These are phyloP conservation scores for Gymnopilus dilepis DNA, from an alignment of 768 basidiomycete genomes.

Conservation along the genomic window DNA sequence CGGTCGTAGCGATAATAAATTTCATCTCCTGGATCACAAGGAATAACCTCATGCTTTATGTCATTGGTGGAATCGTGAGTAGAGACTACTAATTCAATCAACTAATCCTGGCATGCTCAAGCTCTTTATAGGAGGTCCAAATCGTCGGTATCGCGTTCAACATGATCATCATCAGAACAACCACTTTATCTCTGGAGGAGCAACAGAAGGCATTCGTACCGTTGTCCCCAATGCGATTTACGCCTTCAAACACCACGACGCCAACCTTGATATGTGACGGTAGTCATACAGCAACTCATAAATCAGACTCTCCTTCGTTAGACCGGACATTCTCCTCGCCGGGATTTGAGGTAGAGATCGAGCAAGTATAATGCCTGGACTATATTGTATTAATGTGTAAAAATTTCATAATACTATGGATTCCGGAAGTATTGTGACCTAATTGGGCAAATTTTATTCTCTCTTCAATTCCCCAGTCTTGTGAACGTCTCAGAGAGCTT, in stretches of 20 bases:
- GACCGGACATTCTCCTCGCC: background rate
- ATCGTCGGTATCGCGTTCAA: slow-evolving; percentile 3
- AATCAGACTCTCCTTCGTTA: background rate
- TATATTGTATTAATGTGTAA: too few species aligned
- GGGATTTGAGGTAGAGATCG: too few species aligned
- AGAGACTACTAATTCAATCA: background rate
- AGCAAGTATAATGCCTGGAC: too few species aligned
- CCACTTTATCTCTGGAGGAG: background rate
- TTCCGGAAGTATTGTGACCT: too few species aligned
- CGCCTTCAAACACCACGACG: background rate
- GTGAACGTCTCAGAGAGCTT: too few species aligned
- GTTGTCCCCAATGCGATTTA: background rate
- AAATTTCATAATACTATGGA: too few species aligned
- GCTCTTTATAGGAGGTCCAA: background rate
- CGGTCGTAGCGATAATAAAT: background rate
- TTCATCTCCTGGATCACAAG: background rate
- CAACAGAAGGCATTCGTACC: background rate
- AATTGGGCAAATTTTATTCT: too few species aligned
- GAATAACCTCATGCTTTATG: background rate
- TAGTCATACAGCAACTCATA: background rate
- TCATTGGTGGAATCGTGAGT: background rate
- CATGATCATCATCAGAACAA: slow-evolving; percentile 1
- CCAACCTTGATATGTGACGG: background rate
- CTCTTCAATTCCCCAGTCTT: too few species aligned
- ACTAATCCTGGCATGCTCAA: background rate